These are phyloP conservation scores for Blechomonas ayalai DNA, from an alignment of 208 protist species.

Conservation along the genomic window DNA sequence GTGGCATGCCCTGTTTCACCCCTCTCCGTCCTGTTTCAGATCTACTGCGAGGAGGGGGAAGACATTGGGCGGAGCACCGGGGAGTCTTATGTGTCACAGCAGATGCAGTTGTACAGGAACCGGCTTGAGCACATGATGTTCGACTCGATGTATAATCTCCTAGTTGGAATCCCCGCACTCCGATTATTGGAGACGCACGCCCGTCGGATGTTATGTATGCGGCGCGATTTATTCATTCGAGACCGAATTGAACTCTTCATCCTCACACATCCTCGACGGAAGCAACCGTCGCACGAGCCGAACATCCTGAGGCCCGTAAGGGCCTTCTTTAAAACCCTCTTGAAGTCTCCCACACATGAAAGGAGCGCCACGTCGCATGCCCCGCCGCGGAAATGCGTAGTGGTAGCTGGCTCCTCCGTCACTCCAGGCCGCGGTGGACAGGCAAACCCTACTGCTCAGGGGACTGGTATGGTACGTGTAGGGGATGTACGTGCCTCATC, in stretches of 20 bases:
- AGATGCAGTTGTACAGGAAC: conserved; percentile 20
- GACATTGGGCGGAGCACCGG: background rate
- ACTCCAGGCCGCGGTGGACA: too few relatives aligned
- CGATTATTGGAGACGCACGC: conserved; percentile 34
- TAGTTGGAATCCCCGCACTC: conserved; percentile 32
- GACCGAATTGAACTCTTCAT: conserved; percentile 62
- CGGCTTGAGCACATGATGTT: conserved; percentile 34
- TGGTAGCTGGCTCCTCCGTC: too few relatives aligned
- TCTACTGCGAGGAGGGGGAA: background rate
- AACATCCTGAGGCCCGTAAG: too few relatives aligned
- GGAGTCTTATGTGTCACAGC: conserved; percentile 14
- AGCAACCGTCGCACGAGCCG: too few relatives aligned
- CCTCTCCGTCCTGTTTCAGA: background rate
- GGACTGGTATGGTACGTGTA: too few relatives aligned
- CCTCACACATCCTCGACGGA: conserved; percentile 2
- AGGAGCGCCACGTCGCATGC: too few relatives aligned
- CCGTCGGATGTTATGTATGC: conserved; percentile 54
- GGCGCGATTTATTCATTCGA: conserved; percentile 50
- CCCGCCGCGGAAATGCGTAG: too few relatives aligned
- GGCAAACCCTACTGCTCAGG: too few relatives aligned
- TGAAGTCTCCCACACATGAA: too few relatives aligned
- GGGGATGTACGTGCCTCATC: too few relatives aligned
- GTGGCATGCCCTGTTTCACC: background rate
- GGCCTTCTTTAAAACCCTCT: too few relatives aligned
- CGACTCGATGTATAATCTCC: conserved; percentile 31